Evolutionary conservation across 2,329 filamentous ascomycete species (phyloP), one percentile per base, ranked within the genome.

Genomic region (Ophiostoma angusticollis): DNA sequence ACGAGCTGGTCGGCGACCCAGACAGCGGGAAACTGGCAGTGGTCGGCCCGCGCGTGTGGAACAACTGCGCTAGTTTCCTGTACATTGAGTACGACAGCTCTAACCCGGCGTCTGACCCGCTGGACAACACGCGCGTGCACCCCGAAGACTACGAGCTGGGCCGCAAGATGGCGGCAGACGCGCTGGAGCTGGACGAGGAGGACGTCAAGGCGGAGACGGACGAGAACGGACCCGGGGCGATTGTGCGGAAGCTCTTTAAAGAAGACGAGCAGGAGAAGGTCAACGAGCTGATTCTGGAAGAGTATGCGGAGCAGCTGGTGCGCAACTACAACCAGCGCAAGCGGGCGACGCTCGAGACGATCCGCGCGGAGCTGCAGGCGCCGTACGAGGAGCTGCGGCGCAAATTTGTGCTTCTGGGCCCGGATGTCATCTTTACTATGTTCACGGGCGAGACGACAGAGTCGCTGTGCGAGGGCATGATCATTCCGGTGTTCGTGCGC

Each of bases 101-200:
- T 12, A 85, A 84, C 50, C 72, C 79, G 2, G 72, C 82, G 12
- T 84, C 87, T 1, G 91, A 98, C 55, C 93, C 93, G 42, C 70
- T 98, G 19, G 91, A 98, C 60, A 93, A 91, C 55, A 98, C 91
- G 33, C 83, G 91, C 64, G 86, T 98, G 14, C 91, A 98, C 54
- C 91, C 91, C 1, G 91, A 98, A 64, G 91, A 98, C 56, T 98
- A 98, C 59, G 91, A 98, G 50, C 79, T 98, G 45, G 91, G 86
- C 35, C 84, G 89, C 50, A 98, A 98, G 63, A 96, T 98, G 80
- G 91, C 91, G 16, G 91, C 91, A 4, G 91, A 98, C 65, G 91
- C 91, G 13, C 68, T 98, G 34, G 89, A 95, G 56, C 70, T 98
- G 49, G 91, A 98, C 50, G 91, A 98, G 61, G 91, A 98, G 63